phyloP scores from a whole-genome alignment of 1,284 basidiomycete genomes.

The Sanguinoderma infundibulare region DNA sequence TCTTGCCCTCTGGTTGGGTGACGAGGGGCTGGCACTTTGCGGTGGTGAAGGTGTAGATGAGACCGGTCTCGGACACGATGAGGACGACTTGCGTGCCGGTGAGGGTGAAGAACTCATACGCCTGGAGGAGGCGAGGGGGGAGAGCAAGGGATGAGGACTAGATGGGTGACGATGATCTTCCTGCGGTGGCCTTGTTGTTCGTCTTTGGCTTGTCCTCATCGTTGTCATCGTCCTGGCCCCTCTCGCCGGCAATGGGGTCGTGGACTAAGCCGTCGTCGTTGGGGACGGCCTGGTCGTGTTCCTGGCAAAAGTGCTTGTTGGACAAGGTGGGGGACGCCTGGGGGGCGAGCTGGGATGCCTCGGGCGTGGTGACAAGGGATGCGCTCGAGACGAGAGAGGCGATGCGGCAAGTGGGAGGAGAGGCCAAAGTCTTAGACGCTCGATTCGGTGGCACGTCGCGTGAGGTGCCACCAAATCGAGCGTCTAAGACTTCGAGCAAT shows the following conservation, averaged over 20 bases:
- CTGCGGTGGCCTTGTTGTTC: constrained; percentile 90
- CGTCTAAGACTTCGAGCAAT: too few species aligned
- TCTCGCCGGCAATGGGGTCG: constrained; percentile 76
- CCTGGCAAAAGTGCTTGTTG: constrained; percentile 68
- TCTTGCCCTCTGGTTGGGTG: constrained; percentile 96
- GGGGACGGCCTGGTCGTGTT: constrained; percentile 42
- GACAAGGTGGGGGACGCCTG: constrained; percentile 47
- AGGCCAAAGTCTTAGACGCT: too few species aligned
- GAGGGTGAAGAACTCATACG: constrained; percentile 96
- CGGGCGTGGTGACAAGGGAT: too few species aligned
- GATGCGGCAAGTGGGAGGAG: too few species aligned
- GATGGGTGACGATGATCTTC: constrained; percentile 72
- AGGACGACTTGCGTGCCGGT: constrained; percentile 97
- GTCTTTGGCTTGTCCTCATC: constrained; percentile 77
- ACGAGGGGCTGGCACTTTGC: constrained; percentile 97
- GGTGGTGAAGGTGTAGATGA: constrained; percentile 98
- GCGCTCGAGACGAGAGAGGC: too few species aligned
- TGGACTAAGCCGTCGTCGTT: constrained; percentile 77
- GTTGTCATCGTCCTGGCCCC: constrained; percentile 76
- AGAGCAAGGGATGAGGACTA: constrained; percentile 9
- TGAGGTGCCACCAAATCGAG: too few species aligned
- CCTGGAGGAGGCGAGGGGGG: constrained; percentile 44
- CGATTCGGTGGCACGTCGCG: too few species aligned
- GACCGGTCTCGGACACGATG: constrained; percentile 96
- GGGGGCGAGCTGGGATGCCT: too few species aligned